These are phyloP conservation scores for Colletotrichum sp. DNA, from an alignment of 2,329 filamentous ascomycete species.

Conservation along the genomic window DNA sequence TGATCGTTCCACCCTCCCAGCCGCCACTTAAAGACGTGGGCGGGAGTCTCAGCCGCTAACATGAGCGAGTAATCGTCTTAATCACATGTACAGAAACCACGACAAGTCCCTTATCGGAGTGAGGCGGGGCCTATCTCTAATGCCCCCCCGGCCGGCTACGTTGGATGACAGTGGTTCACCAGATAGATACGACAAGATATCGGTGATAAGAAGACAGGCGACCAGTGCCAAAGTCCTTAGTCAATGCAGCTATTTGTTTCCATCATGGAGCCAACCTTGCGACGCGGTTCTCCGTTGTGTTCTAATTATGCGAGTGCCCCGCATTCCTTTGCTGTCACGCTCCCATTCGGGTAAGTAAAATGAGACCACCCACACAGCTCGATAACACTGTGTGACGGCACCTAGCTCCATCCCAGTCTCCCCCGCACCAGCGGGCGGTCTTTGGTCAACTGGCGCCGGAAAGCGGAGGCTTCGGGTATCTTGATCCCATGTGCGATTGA, in stretches of 20 bases:
- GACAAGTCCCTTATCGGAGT: neutral
- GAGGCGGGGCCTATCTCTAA: neutral
- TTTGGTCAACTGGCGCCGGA: neutral
- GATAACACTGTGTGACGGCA: neutral
- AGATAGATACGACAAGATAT: neutral
- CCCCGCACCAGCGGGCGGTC: neutral
- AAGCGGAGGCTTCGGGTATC: neutral
- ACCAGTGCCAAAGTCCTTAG: too few relatives aligned
- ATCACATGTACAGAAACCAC: rapidly evolving
- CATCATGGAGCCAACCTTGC: too few relatives aligned
- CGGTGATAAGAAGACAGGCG: neutral
- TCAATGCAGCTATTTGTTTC: too few relatives aligned
- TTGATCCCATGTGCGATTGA: neutral
- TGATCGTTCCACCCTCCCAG: neutral
- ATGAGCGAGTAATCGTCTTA: rapidly evolving
- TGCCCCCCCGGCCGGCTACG: neutral
- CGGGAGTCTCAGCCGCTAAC: neutral
- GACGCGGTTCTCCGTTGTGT: neutral
- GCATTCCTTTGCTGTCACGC: neutral
- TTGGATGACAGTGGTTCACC: neutral
- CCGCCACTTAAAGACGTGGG: neutral
- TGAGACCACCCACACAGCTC: neutral
- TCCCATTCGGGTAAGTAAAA: neutral
- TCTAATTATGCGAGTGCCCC: neutral
- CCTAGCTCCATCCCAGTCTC: rapidly evolving